These are phyloP conservation scores for Verticillium dahliae DNA, from an alignment of 2,329 filamentous ascomycete species.

Conservation along the genomic window DNA sequence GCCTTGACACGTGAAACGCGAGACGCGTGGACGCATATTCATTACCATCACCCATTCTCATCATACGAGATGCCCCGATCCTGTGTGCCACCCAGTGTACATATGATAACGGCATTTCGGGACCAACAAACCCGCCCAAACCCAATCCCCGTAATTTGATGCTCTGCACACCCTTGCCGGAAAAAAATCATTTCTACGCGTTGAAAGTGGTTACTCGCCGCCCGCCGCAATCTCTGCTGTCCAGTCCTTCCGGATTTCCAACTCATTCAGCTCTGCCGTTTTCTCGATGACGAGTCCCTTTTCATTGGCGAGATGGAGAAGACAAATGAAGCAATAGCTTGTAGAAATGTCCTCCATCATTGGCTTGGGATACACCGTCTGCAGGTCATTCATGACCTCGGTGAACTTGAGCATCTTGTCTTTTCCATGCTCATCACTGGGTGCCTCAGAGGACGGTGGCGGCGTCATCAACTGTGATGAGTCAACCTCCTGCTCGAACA, in stretches of 20 bases:
- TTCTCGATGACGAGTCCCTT: conserved; percentile 76
- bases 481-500: conserved; percentile 5
- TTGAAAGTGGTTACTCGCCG: conserved; percentile 17
- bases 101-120: not conserved
- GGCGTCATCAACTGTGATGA: conserved; percentile 16
- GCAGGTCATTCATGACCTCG: conserved; percentile 81
- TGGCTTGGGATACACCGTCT: conserved; percentile 77
- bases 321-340: conserved; percentile 85
- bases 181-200: not conserved
- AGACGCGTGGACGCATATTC: not conserved
- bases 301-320: conserved; percentile 88
- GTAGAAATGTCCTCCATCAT: conserved; percentile 93
- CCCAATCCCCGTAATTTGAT: not conserved
- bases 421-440: conserved; percentile 23
- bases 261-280: conserved; percentile 49
- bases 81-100: not conserved
- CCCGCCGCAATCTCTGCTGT: conserved; percentile 48
- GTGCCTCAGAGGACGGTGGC: conserved; percentile 25
- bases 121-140: not conserved
- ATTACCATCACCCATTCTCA: conserved; percentile 4
- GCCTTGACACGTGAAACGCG: not conserved
- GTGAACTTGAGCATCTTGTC: conserved; percentile 73
- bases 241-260: conserved; percentile 57
- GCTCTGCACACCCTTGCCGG: not conserved
- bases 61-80: not conserved